Percentiles rank a stretch among this genome's conserved stretches.
phyloP scores from a whole-genome alignment of 345 rosid species.

The Bruguiera gymnorhiza region DNA sequence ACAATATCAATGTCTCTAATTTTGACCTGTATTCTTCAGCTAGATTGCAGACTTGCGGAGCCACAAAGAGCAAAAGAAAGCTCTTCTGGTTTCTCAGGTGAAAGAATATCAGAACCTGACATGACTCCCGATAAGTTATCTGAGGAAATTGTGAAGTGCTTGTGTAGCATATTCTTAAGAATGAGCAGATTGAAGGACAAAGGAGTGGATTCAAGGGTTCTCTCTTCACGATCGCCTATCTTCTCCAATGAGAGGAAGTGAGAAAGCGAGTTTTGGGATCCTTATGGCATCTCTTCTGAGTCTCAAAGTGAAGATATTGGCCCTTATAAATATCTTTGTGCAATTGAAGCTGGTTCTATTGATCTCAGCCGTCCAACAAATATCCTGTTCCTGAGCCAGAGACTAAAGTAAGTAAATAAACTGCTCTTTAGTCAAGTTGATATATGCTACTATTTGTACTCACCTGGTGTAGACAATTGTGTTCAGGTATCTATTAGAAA shows the following conservation, averaged over 20 bases:
- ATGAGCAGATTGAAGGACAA: slow-evolving; percentile 59
- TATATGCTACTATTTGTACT: slow-evolving; percentile 7
- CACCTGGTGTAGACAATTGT: slow-evolving; percentile 15
- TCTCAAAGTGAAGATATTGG: slow-evolving; percentile 49
- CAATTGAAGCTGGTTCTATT: slow-evolving; percentile 52
- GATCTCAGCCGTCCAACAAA: slow-evolving; percentile 55
- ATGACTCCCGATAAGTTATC: slow-evolving; percentile 63
- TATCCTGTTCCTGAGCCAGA: slow-evolving; percentile 58
- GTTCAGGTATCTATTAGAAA: slow-evolving; percentile 62
- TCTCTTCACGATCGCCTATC: slow-evolving; percentile 7
- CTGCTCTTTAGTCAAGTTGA: background rate
- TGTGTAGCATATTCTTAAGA: slow-evolving; percentile 60
- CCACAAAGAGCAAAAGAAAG: slow-evolving; percentile 57
- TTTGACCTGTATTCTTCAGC: slow-evolving; percentile 39
- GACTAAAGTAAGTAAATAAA: slow-evolving; percentile 57
- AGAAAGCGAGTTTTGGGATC: slow-evolving; percentile 42
- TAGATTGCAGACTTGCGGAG: slow-evolving; percentile 58
- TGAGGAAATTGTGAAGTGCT: slow-evolving; percentile 62
- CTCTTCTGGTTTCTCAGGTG: slow-evolving; percentile 39
- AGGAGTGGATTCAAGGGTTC: slow-evolving; percentile 18
- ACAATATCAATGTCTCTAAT: slow-evolving; percentile 1
- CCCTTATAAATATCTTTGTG: slow-evolving; percentile 55
- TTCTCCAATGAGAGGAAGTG: slow-evolving; percentile 13
- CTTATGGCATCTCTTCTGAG: slow-evolving; percentile 50
- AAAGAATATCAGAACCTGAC: slow-evolving; percentile 37